Evolutionary conservation across 2,329 filamentous ascomycete genomes (phyloP), one percentile per base, ranked within the genome.

Genomic region (Chaetomiaceae sp.): DNA sequence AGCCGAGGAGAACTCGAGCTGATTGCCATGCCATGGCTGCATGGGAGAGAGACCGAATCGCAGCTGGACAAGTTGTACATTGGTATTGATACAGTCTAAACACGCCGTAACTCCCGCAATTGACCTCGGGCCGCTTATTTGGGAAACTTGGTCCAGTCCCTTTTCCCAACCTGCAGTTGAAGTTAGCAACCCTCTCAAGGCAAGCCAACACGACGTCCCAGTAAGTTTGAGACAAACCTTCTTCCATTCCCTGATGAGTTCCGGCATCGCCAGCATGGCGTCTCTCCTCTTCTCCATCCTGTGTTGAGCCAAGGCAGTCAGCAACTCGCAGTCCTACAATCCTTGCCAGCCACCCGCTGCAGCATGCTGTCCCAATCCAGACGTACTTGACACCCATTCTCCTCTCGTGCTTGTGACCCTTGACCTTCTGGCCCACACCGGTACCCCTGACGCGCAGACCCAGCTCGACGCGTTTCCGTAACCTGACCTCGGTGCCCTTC

Each of bases 211-310:
- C 4, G 6, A 18, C 10, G 14, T n/a, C 7, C 29, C 29, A n/a
- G 3, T 3, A 2, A 9, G 5, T 3, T 6, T 6, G 4, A n/a
- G 18, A 68, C 81, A 65, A 72, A 93, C 87, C 79, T 86, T 83
- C 71, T 95, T 95, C 93, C 91, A 98, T 66, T 86, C 76, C 67
- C 85, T 80, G 65, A 98, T 87, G 72, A 97, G 79, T 61, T 84
- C 81, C 54, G 91, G 89, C 93, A 98, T 98, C 50, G 84, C 83
- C 72, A 94, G 68, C 88, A 97, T 96, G 49, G 93, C 93, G 67
- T 87, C 79, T 76, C 85, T 86, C 70, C 89, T 83, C 71, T 86
- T 81, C 66, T 95, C 88, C 77, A 97, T 78, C 68, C 84, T 86
- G 61, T 51, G 46, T 22, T 49, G 44, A 29, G 42, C 4, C 27